Evolutionary conservation across 139 green algal genomes (phyloP), one percentile per base, ranked within the genome.

Genomic region (Tetraselmis striata): DNA sequence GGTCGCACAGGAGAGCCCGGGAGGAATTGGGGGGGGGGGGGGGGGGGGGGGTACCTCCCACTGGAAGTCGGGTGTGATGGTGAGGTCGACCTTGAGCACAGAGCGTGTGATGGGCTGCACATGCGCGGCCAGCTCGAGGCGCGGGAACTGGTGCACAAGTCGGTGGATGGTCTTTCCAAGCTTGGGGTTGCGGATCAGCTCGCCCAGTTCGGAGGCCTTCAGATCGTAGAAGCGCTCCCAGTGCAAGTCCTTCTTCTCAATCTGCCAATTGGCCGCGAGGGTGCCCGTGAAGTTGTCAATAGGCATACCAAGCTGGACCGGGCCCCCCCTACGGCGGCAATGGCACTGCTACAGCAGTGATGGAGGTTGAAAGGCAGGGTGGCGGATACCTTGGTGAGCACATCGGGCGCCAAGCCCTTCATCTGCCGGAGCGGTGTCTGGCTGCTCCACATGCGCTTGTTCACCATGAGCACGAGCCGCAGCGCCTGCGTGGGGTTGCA

Each of bases 151-250:
- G 87, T 99, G 97, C 58, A 99, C 92, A 75, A 98, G 89, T 75
- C 88, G 90, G 90, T 99, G 97, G 78, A 99, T 86, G 0, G 90
- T 90, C 90, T 98, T 99, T 87, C 96, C 96, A 82, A 97, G 90
- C 92, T 98, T 99, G 75, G 96, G 94, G 77, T 94, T 90, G 83
- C 94, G 89, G 76, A 98, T 95, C n/a, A 99, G 90, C 87, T 98
- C 95, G 0, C 95, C 95, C 30, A 98, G 88, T 86, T 99, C 95
- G 80, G 28, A 77, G 23, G 86, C 78, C 59, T 84, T 92, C 25
- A 99, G 92, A 87, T 99, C 96, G 85, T 99, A 99, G 89, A 94
- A 99, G 0, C 96, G 88, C 86, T 99, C 96, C 97, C 96, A 99
- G 1, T 94, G 84, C 75, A 99, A 83, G 79, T 99, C 96, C 83